phyloP scores from a whole-genome alignment of 768 basidiomycete species.

The Hirschioporus abietinus region DNA sequence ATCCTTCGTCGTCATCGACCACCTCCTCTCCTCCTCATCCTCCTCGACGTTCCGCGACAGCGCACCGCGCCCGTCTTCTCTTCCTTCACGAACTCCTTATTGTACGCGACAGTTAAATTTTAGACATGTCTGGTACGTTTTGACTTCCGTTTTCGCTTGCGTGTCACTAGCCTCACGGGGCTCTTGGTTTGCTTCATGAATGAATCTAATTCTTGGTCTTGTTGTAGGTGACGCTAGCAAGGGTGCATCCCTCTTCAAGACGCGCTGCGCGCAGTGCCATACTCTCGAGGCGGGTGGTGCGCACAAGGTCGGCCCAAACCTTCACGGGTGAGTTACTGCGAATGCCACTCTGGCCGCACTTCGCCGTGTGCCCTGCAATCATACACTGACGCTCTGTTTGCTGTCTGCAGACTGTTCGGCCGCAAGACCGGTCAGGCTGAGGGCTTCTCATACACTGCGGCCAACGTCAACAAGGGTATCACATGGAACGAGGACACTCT shows the following conservation, averaged over 20 bases:
- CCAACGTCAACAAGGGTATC: constrained; percentile 93
- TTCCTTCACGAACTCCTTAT: background rate
- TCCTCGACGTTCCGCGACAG: background rate
- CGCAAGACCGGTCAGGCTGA: constrained; percentile 83
- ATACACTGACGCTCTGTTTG: constrained; percentile 8
- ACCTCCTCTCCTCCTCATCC: background rate
- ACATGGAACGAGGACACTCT: constrained; percentile 83
- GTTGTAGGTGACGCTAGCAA: constrained; percentile 73
- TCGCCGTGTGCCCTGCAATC: background rate
- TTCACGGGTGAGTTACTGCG: constrained; percentile 66
- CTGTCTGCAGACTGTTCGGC: constrained; percentile 60
- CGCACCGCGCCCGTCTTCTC: background rate
- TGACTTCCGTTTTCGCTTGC: background rate
- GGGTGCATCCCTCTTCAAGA: constrained; percentile 96
- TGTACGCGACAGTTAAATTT: background rate
- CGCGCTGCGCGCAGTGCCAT: constrained; percentile 93
- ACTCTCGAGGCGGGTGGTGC: constrained; percentile 72
- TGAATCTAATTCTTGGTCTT: background rate
- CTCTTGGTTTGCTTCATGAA: background rate
- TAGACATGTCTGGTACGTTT: constrained; percentile 1
- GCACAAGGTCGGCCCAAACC: constrained; percentile 92
- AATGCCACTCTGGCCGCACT: constrained; percentile 1
- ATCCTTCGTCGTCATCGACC: background rate
- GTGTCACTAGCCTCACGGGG: too few species aligned
- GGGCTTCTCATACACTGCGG: constrained; percentile 87